Percentiles rank a stretch among this genome's conserved stretches.
Conservation (phyloP, 1,139 yeast species). For the Sporopachydermia cereana region DNA sequence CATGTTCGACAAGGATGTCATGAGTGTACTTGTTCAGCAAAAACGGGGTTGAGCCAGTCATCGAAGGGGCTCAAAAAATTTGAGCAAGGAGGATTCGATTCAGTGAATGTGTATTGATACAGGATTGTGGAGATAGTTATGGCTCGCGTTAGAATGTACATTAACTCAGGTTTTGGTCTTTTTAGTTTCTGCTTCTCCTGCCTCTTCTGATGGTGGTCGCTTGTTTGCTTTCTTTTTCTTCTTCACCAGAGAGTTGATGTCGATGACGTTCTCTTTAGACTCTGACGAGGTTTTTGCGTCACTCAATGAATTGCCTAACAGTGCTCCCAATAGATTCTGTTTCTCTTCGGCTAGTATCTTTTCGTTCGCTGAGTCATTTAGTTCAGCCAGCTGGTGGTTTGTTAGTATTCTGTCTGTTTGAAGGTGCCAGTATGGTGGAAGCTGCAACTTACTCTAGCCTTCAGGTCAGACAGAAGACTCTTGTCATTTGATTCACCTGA, state of each 20-base stretch:
- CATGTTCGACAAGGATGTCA: conserved; percentile 22
- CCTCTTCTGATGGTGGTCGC: background rate
- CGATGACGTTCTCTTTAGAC: background rate
- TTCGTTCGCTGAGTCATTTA: background rate
- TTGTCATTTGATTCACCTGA: conserved; percentile 32
- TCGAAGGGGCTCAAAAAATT: too few relatives aligned
- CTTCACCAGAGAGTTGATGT: conserved; percentile 7
- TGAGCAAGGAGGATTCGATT: too few relatives aligned
- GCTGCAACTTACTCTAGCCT: conserved; percentile 23
- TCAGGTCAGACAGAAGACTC: conserved; percentile 43
- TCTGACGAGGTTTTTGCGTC: background rate
- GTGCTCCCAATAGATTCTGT: background rate
- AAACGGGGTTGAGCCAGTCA: too few relatives aligned
- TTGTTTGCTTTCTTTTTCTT: background rate
- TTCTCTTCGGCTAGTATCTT: background rate
- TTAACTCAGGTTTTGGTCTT: background rate
- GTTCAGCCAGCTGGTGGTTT: background rate
- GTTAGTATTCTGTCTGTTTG: background rate
- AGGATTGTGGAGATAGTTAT: too few relatives aligned
- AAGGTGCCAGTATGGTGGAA: background rate
- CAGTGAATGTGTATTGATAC: too few relatives aligned
- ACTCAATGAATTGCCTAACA: background rate
- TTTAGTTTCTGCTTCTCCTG: background rate
- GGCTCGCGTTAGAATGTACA: too few relatives aligned
- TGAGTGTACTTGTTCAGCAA: conserved; percentile 3